A percentile compares a stretch with the other conserved stretches of the same genome.
Conservation (phyloP, 2,329 filamentous ascomycete genomes). For the Pseudocercospora pini-densiflorae region DNA sequence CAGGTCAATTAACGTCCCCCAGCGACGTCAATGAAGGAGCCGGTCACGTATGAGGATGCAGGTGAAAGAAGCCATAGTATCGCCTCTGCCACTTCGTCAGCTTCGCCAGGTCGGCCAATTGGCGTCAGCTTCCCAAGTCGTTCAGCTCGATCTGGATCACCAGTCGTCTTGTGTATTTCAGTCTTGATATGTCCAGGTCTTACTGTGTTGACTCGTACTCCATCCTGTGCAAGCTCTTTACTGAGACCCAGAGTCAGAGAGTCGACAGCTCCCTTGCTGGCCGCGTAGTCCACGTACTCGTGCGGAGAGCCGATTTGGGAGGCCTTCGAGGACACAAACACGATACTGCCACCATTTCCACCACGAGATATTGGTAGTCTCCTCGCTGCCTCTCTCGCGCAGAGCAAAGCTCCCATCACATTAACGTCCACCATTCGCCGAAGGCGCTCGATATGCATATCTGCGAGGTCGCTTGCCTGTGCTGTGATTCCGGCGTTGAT, state of each 20-base stretch:
- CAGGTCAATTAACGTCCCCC: slow-evolving; percentile 23
- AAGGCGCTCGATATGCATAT: slow-evolving; percentile 32
- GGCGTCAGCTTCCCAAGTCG: slow-evolving; percentile 33
- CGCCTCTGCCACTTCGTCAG: slow-evolving; percentile 36
- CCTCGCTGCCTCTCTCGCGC: slow-evolving; percentile 35
- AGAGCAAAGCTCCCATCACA: slow-evolving; percentile 35
- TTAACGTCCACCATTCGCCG: slow-evolving; percentile 34
- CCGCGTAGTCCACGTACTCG: slow-evolving; percentile 38
- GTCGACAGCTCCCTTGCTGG: slow-evolving; percentile 37
- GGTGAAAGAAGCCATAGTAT: slow-evolving; percentile 35
- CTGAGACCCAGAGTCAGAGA: slow-evolving; percentile 33
- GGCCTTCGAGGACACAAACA: slow-evolving; percentile 36
- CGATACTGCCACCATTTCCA: slow-evolving; percentile 27
- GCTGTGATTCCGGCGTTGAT: slow-evolving; percentile 37
- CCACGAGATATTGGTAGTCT: slow-evolving; percentile 24
- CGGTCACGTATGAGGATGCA: slow-evolving; percentile 29
- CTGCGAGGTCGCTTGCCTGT: slow-evolving; percentile 28
- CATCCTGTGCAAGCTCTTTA: slow-evolving; percentile 34
- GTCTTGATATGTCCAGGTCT: slow-evolving; percentile 36
- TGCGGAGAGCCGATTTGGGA: slow-evolving; percentile 33
- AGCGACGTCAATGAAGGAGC: slow-evolving; percentile 29
- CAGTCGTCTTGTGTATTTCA: slow-evolving; percentile 33
- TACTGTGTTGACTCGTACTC: slow-evolving; percentile 35
- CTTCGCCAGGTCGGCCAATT: slow-evolving; percentile 32
- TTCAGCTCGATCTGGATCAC: slow-evolving; percentile 30